phyloP scores from a whole-genome alignment of 2,329 filamentous ascomycete species.

The Colletotrichum nymphaeae region DNA sequence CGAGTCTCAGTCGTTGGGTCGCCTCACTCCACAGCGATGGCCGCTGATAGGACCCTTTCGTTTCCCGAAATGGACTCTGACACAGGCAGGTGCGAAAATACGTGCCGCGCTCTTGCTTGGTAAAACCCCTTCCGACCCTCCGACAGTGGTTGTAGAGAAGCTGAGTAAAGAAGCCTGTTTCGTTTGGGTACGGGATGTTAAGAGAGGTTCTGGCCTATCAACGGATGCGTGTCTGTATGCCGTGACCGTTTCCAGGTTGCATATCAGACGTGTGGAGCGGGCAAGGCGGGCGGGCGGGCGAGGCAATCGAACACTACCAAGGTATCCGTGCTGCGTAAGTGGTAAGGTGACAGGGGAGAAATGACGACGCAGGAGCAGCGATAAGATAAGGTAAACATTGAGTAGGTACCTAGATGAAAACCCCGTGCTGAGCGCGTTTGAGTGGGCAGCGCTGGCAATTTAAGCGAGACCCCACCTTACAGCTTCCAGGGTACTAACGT shows the following conservation, averaged over 20 bases:
- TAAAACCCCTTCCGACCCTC: neutral
- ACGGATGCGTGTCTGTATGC: constrained; percentile 3
- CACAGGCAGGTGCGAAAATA: neutral
- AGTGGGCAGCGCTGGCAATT: neutral
- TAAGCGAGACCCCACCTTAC: neutral
- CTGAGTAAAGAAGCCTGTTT: neutral
- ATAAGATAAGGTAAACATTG: constrained; percentile 23
- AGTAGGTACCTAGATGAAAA: too few species aligned
- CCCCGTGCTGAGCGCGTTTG: neutral
- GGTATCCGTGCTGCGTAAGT: neutral
- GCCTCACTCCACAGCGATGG: neutral
- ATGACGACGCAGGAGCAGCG: constrained; percentile 21
- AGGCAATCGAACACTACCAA: constrained; percentile 24
- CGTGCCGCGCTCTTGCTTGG: neutral
- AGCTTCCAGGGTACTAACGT: neutral
- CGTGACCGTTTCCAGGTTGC: constrained; percentile 2
- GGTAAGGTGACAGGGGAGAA: neutral
- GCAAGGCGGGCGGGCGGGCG: constrained; percentile 13
- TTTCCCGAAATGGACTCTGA: neutral
- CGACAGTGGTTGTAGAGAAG: neutral
- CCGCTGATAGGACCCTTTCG: neutral
- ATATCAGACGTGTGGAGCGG: constrained; percentile 25
- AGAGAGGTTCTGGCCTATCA: constrained; percentile 16
- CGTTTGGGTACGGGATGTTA: neutral
- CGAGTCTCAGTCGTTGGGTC: neutral